Percentiles rank a stretch among this genome's conserved stretches.
These are phyloP conservation scores for Lachnellula willkommii DNA, from an alignment of 2,329 filamentous ascomycete genomes.

Conservation along the genomic window DNA sequence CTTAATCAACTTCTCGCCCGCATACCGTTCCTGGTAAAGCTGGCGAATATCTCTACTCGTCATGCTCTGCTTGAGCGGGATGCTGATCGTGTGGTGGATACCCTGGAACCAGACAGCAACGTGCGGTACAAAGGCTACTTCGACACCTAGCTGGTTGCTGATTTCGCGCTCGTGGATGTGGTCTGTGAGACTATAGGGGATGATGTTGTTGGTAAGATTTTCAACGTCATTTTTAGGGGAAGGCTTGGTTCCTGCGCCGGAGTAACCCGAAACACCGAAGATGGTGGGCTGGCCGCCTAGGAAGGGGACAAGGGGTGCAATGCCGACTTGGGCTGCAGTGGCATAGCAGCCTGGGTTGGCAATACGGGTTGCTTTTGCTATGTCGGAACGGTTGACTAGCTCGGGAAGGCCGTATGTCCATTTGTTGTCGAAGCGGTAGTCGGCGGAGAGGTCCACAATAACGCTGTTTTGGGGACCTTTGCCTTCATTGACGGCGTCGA, in stretches of 20 bases:
- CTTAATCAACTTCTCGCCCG: slow-evolving; percentile 92
- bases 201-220: slow-evolving; percentile 77
- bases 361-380: slow-evolving; percentile 75
- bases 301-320: slow-evolving; percentile 71
- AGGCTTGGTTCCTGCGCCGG: slow-evolving; percentile 90
- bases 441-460: slow-evolving; percentile 91
- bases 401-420: slow-evolving; percentile 94
- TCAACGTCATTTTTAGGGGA: slow-evolving; percentile 89
- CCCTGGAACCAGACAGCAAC: slow-evolving; percentile 97
- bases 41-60: slow-evolving; percentile 87
- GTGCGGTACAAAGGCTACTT: slow-evolving; percentile 85
- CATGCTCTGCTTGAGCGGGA: slow-evolving; percentile 82
- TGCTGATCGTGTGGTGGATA: slow-evolving; percentile 85
- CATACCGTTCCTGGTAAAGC: slow-evolving; percentile 92
- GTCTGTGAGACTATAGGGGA: slow-evolving; percentile 85
- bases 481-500: slow-evolving; percentile 77
- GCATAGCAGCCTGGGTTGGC: slow-evolving; percentile 94
- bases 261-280: slow-evolving; percentile 92
- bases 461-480: slow-evolving; percentile 60
- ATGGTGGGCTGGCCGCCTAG: slow-evolving; percentile 74
- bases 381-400: slow-evolving; percentile 68
- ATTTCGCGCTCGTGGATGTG: slow-evolving; percentile 96
- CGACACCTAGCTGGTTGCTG: slow-evolving; percentile 65
- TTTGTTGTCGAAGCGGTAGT: slow-evolving; percentile 80
- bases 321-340: slow-evolving; percentile 84